Evolutionary conservation across 1,284 basidiomycete species (phyloP).

Genomic region (Ceratobasidium sp.): DNA sequence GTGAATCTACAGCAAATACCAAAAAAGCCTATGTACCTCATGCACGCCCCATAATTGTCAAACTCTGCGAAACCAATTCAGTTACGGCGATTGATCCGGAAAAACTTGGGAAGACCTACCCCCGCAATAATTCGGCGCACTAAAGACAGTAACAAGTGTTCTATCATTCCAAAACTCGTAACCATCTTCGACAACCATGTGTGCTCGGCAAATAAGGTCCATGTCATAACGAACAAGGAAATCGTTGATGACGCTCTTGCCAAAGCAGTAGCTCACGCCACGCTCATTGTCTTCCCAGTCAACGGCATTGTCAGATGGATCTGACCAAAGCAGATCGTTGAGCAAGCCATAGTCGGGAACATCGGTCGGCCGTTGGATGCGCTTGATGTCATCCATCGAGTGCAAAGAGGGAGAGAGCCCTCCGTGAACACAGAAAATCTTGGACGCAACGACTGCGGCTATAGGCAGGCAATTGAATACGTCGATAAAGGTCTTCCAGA

Average conservation of each 20-base stretch:
- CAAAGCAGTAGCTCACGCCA: conserved; percentile 99
- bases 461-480: conserved; percentile 99
- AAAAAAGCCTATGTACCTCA: conserved; percentile 63
- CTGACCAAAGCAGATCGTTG: conserved; percentile 97
- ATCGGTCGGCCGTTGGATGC: conserved; percentile 97
- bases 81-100: conserved; percentile 19
- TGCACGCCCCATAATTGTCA: conserved; percentile 96
- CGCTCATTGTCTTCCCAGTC: conserved; percentile 99
- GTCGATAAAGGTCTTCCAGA: conserved; percentile 99
- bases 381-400: conserved; percentile 98
- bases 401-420: conserved; percentile 97
- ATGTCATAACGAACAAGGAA: conserved; percentile 93
- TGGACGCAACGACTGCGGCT: conserved; percentile 96
- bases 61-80: conserved; percentile 66
- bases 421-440: conserved; percentile 99
- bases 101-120: conserved; percentile 65
- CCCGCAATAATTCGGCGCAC: conserved; percentile 95
- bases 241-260: conserved; percentile 95
- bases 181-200: conserved; percentile 99
- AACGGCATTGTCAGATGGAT: conserved; percentile 94
- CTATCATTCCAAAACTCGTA: conserved; percentile 99
- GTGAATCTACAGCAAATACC: conserved; percentile 26
- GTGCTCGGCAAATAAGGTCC: conserved; percentile 98
- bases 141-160: conserved; percentile 97
- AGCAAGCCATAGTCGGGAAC: conserved; percentile 99